These are phyloP conservation scores for Coemansia sp. DNA, from an alignment of 192 early-diverging fungal genomes.

Conservation along the genomic window DNA sequence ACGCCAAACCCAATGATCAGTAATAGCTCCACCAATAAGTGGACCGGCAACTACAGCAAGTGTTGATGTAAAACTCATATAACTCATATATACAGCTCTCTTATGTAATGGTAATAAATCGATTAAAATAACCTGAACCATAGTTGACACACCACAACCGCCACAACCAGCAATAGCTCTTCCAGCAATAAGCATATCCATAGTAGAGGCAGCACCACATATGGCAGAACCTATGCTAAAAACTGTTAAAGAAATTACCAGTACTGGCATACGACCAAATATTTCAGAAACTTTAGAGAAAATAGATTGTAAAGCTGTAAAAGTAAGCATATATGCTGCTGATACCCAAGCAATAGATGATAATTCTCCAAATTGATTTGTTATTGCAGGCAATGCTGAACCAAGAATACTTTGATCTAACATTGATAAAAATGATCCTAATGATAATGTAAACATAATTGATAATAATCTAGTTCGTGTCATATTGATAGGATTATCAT, in stretches of 20 bases:
- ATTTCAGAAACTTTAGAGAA: slow-evolving; percentile 78
- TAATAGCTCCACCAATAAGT: slow-evolving; percentile 57
- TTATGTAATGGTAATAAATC: slow-evolving; percentile 61
- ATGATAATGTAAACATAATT: slow-evolving; percentile 19
- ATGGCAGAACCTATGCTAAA: slow-evolving; percentile 57
- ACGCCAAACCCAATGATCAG: slow-evolving; percentile 53
- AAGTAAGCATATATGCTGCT: slow-evolving; percentile 63
- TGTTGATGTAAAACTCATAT: slow-evolving; percentile 56
- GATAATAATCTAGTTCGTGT: slow-evolving; percentile 26
- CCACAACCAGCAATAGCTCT: slow-evolving; percentile 65
- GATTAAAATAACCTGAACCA: slow-evolving; percentile 64
- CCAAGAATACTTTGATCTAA: slow-evolving; percentile 71
- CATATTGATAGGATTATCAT: slow-evolving; percentile 8
- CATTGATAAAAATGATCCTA: slow-evolving; percentile 59
- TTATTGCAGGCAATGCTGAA: slow-evolving; percentile 63
- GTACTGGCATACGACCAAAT: slow-evolving; percentile 64
- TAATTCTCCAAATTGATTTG: slow-evolving; percentile 56
- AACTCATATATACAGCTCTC: slow-evolving; percentile 61
- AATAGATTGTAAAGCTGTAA: slow-evolving; percentile 71
- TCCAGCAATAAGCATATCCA: slow-evolving; percentile 65
- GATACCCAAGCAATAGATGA: slow-evolving; percentile 74
- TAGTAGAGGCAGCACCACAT: slow-evolving; percentile 54
- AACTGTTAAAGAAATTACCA: slow-evolving; percentile 56
- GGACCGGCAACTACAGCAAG: slow-evolving; percentile 58
- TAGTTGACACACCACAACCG: slow-evolving; percentile 62